Percentiles rank a stretch among this genome's conserved stretches.
Conservation (phyloP, 73 alveolate genomes). For the Uronychia setigera region DNA sequence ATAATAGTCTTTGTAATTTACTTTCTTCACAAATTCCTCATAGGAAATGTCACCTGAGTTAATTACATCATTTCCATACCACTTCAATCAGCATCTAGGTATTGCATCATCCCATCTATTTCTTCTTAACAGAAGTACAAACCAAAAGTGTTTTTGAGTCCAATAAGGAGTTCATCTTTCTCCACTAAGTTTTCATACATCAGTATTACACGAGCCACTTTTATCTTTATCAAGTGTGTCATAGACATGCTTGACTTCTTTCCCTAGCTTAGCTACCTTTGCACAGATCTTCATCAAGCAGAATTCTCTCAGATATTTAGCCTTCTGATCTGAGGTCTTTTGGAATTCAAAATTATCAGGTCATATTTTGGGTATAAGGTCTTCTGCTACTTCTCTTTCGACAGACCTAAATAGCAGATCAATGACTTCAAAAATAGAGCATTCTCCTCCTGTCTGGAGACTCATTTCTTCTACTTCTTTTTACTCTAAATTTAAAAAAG, state of each 20-base stretch:
- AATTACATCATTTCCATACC: neutral
- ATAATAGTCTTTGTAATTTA: slow-evolving; percentile 14
- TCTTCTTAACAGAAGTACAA: slow-evolving; percentile 10
- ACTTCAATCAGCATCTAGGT: slow-evolving; percentile 3
- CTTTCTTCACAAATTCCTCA: slow-evolving; percentile 12
- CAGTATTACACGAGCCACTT: slow-evolving; percentile 45
- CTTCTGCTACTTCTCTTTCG: slow-evolving; percentile 31
- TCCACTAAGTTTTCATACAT: slow-evolving; percentile 16
- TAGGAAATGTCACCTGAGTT: slow-evolving; percentile 15
- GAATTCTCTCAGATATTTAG: slow-evolving; percentile 24
- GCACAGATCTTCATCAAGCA: slow-evolving; percentile 40
- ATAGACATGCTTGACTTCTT: slow-evolving; percentile 36
- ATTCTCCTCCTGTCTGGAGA: slow-evolving; percentile 19
- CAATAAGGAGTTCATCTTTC: slow-evolving; percentile 24
- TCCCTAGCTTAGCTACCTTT: slow-evolving; percentile 52
- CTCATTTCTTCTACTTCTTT: slow-evolving; percentile 2
- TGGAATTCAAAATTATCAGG: slow-evolving; percentile 18
- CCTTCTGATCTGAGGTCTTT: neutral
- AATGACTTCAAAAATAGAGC: slow-evolving; percentile 6
- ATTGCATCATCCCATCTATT: neutral
- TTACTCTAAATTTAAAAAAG: slow-evolving; percentile 24
- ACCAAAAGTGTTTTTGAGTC: slow-evolving; percentile 5
- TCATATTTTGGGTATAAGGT: slow-evolving; percentile 13
- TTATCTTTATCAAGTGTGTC: slow-evolving; percentile 59
- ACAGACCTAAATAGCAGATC: slow-evolving; percentile 4